Evolutionary conservation across 2,329 filamentous ascomycete species (phyloP).

Genomic region (Aspergillus sp.): DNA sequence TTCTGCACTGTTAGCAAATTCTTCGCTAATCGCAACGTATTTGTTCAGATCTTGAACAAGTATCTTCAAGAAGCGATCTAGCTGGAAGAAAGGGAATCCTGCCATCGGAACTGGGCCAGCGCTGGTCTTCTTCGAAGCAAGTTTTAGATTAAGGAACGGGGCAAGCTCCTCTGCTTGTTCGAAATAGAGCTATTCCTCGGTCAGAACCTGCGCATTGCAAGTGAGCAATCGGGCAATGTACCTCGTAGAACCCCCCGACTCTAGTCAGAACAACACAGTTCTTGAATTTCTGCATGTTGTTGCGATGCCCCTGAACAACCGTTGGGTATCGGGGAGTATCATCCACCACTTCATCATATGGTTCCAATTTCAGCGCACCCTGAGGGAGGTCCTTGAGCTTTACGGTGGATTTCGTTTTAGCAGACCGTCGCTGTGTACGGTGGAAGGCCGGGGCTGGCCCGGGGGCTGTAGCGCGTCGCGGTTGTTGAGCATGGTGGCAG

Average conservation of each 20-base stretch:
- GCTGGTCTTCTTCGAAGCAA: conserved; percentile 76
- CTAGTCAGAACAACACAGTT: conserved; percentile 90
- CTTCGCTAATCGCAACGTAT: conserved; percentile 91
- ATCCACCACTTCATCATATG: conserved; percentile 44
- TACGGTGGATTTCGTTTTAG: conserved; percentile 38
- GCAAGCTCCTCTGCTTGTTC: conserved; percentile 90
- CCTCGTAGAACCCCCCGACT: conserved; percentile 93
- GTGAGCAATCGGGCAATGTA: conserved; percentile 24
- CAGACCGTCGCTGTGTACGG: conserved; percentile 26
- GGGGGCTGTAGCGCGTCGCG: conserved; percentile 18
- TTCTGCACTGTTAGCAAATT: conserved; percentile 73
- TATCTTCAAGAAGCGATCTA: conserved; percentile 89
- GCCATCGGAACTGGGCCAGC: conserved; percentile 84
- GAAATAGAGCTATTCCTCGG: conserved; percentile 70
- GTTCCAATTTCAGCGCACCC: conserved; percentile 50
- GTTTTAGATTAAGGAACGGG: conserved; percentile 82
- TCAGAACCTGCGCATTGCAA: conserved; percentile 1
- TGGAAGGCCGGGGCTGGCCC: conserved; percentile 14
- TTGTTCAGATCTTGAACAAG: conserved; percentile 88
- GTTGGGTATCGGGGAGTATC: conserved; percentile 70
- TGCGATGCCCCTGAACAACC: conserved; percentile 82
- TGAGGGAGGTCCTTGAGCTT: conserved; percentile 56
- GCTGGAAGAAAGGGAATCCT: conserved; percentile 89
- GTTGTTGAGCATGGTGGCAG: conserved; percentile 31
- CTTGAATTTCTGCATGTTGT: conserved; percentile 86